Conservation (phyloP, 148 eudicot species). For the Simmondsia chinensis region DNA sequence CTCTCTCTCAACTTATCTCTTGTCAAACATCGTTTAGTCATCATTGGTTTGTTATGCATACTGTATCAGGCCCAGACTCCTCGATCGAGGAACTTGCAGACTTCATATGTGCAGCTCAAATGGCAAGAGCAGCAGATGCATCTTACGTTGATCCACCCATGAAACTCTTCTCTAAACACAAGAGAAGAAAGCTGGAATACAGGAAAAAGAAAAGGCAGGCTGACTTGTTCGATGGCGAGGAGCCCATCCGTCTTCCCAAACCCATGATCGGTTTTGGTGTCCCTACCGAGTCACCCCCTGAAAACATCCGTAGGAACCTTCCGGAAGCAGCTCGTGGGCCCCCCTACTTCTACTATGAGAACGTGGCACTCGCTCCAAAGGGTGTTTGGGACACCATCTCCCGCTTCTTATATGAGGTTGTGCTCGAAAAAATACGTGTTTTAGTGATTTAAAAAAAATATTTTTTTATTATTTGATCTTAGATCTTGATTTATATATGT, state of each 20-base stretch:
- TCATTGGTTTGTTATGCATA: no score
- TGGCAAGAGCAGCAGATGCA: slow-evolving; percentile 49
- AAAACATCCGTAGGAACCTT: slow-evolving; percentile 35
- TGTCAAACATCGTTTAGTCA: no score
- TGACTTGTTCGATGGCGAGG: slow-evolving; percentile 25
- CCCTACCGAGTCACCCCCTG: slow-evolving; percentile 23
- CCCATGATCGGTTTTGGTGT: slow-evolving; percentile 94
- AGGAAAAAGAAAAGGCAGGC: slow-evolving; percentile 28
- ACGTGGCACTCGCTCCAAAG: slow-evolving; percentile 88
- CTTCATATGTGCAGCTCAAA: slow-evolving; percentile 70
- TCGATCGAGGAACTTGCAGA: slow-evolving; percentile 52
- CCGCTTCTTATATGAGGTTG: slow-evolving; percentile 61
- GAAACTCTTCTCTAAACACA: slow-evolving; percentile 18
- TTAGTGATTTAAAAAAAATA: no score
- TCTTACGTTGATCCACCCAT: slow-evolving; percentile 26
- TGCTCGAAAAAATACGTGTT: no score
- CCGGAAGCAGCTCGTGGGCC: slow-evolving; percentile 63
- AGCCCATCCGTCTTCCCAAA: slow-evolving; percentile 63
- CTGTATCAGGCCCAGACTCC: slow-evolving; percentile 73
- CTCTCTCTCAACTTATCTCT: no score
- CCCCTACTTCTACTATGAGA: slow-evolving; percentile 84
- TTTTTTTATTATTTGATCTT: no score
- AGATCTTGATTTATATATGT: no score
- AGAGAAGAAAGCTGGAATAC: slow-evolving; percentile 39
- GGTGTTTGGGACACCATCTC: slow-evolving; percentile 90